Evolutionary conservation across 257 asterid genomes (phyloP).

Genomic region (Jaltomata sinuosa): DNA sequence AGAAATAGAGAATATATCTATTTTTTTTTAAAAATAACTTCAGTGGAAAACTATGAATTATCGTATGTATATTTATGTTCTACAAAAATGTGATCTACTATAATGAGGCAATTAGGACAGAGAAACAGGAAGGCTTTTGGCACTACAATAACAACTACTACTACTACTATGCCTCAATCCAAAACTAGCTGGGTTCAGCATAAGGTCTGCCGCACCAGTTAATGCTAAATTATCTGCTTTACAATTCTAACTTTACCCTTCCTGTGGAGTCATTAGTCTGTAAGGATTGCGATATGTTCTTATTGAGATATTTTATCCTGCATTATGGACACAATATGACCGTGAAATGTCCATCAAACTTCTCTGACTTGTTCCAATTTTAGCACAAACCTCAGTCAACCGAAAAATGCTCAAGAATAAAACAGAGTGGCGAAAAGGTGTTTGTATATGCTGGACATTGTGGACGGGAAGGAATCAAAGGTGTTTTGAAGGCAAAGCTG

Average conservation of each 20-base stretch:
- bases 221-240: not conserved
- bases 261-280: not conserved
- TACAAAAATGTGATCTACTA: not conserved
- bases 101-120: not conserved
- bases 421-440: not conserved
- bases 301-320: not conserved
- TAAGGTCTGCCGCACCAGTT: not conserved
- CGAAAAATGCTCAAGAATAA: not conserved
- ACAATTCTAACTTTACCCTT: not conserved
- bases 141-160: not conserved
- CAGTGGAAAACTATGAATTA: not conserved
- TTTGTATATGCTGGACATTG: not conserved
- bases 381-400: not conserved
- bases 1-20: not conserved
- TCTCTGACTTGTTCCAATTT: not conserved
- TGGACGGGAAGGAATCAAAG: not conserved
- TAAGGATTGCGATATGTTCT: not conserved
- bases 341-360: not conserved
- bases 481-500: not conserved
- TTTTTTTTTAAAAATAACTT: too few species aligned
- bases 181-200: not conserved
- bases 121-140: not conserved
- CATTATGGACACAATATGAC: not conserved
- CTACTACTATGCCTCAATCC: not conserved
- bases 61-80: not conserved